Evolutionary conservation across 495 filamentous ascomycete species (phyloP), one percentile per base, ranked within the genome.

Genomic region (Daldinia bambusicola): DNA sequence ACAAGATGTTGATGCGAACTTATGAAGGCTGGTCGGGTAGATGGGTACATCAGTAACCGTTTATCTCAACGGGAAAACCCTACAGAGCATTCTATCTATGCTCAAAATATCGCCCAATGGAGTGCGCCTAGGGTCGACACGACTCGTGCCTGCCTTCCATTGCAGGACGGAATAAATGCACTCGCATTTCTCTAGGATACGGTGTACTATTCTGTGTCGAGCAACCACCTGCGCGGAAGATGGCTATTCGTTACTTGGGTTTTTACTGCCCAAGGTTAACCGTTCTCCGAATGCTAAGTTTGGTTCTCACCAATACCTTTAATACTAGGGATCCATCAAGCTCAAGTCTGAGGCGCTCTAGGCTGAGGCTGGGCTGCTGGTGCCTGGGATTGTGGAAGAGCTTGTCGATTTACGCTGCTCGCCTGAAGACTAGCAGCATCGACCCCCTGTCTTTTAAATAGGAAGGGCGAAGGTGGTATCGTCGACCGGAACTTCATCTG

Each of bases 401-500:
- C 66, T 14, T 70, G 67, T 26, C 73, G 73, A 53, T 52, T 69
- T 63, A 58, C 67, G 52, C 41, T 53, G 38, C 50, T 40, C 12
- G 59, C 66, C 38, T 76, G 76, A 20, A 67, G 62, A 14, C 67
- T 50, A 32, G 55, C 50, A 18, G 61, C 12, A 52, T 74, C 75
- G 14, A 74, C 45, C 1, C 70, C 75, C 0, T 65, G 72, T 31
- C 76, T 66, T 31, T 72, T 74, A 36, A 72, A 69, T 62, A 81
- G 63, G 61, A 74, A 78, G 16, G 78, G 57, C 34, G 81, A 81
- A 22, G 86, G 84, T 10, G 89, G 86, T 65, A 92, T 90, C 48
- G 88, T 89, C 36, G 90, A 89, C 14, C 91, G 87, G 78, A 92
- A 92, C 67, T 87, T 88, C 83, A 94, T 84, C 65, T 90, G 88